A percentile compares a stretch with the other conserved stretches of the same genome.
These are phyloP conservation scores for Adansonia grandidieri DNA, from an alignment of 441 rosid genomes.

Conservation along the genomic window DNA sequence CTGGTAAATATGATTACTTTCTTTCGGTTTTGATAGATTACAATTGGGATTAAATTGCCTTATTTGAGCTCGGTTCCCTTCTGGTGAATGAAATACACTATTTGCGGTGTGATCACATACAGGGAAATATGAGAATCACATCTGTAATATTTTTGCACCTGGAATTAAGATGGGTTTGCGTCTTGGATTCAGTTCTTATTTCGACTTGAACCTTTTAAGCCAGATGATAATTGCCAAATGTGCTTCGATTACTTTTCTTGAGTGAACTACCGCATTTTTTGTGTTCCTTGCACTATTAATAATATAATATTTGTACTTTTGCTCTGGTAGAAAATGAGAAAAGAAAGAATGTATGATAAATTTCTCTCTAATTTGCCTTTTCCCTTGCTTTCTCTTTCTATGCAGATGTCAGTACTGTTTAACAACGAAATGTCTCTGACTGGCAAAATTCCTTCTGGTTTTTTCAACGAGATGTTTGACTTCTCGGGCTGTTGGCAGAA, in stretches of 20 bases:
- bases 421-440: slow-evolving; percentile 86
- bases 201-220: not conserved
- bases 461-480: slow-evolving; percentile 87
- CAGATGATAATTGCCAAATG: not conserved
- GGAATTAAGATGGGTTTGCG: not conserved
- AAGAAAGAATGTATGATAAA: not conserved
- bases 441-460: slow-evolving; percentile 96
- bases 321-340: not conserved
- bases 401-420: slow-evolving; percentile 96
- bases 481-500: slow-evolving; percentile 92
- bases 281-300: not conserved
- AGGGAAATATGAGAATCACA: not conserved
- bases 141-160: not conserved
- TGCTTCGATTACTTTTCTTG: not conserved
- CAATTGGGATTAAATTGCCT: not conserved
- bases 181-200: not conserved
- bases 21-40: not conserved
- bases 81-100: not conserved
- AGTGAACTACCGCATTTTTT: not conserved
- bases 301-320: not conserved
- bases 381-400: not conserved
- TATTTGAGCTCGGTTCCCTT: not conserved
- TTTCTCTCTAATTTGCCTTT: slow-evolving; percentile 21
- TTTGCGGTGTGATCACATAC: not conserved
- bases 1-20: slow-evolving; percentile 6